Evolutionary conservation across 768 basidiomycete genomes (phyloP).

Genomic region (Leccinellum rugosiceps): DNA sequence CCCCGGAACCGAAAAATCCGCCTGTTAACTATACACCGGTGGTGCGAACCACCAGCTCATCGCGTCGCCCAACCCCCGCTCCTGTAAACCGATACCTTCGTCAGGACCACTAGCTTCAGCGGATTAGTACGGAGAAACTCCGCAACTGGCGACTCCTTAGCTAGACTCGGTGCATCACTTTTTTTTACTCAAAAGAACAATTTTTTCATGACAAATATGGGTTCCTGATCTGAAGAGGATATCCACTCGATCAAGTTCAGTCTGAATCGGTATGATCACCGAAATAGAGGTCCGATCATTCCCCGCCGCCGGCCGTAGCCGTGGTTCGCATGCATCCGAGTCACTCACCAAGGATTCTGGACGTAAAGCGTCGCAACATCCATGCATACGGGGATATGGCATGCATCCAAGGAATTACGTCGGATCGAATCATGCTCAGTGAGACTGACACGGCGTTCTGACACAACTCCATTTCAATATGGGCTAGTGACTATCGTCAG

Average conservation of each 20-base stretch:
- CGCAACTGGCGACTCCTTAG: background rate
- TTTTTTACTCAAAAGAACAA: background rate
- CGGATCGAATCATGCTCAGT: background rate
- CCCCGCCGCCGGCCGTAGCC: background rate
- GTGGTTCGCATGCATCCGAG: background rate
- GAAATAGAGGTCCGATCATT: background rate
- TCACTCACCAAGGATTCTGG: background rate
- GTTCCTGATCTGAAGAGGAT: background rate
- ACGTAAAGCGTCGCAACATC: background rate
- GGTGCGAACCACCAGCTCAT: background rate
- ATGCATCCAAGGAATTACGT: background rate
- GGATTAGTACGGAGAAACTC: background rate
- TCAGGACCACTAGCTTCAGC: background rate
- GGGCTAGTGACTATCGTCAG: background rate
- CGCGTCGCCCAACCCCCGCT: background rate
- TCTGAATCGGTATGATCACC: background rate
- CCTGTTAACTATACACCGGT: background rate
- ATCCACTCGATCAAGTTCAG: background rate
- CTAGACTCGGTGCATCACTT: background rate
- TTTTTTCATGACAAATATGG: background rate
- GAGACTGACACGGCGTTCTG: background rate
- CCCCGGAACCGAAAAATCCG: conserved; percentile 9
- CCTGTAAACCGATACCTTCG: background rate
- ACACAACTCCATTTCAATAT: background rate
- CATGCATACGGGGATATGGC: background rate